phyloP scores from a whole-genome alignment of 2,329 filamentous ascomycete species.

The Cladophialophora psammophila region DNA sequence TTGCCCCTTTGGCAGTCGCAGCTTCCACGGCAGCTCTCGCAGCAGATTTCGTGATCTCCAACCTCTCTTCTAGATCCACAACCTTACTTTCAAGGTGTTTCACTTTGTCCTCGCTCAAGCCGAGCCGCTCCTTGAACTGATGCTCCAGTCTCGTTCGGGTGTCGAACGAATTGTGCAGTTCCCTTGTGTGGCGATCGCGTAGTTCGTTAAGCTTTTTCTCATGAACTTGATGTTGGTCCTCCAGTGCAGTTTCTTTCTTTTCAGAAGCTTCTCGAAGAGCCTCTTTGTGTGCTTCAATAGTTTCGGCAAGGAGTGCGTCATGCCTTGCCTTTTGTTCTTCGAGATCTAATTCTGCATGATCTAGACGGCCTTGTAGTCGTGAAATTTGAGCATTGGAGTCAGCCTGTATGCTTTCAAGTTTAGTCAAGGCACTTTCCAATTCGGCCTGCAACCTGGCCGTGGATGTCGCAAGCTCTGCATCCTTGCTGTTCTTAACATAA shows the following conservation, averaged over 20 bases:
- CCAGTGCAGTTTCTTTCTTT: conserved; percentile 60
- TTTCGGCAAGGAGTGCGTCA: conserved; percentile 85
- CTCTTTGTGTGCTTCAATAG: conserved; percentile 71
- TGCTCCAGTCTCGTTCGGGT: conserved; percentile 82
- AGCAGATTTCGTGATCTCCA: conserved; percentile 87
- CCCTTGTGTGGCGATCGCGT: conserved; percentile 75
- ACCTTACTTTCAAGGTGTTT: conserved; percentile 87
- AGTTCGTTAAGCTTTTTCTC: conserved; percentile 78
- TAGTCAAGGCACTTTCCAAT: conserved; percentile 81
- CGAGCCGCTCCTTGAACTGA: conserved; percentile 80
- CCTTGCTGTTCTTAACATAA: conserved; percentile 80
- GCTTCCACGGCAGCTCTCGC: conserved; percentile 82
- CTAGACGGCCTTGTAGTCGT: conserved; percentile 75
- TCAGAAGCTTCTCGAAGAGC: conserved; percentile 63
- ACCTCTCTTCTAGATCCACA: conserved; percentile 83
- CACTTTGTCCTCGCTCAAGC: conserved; percentile 81
- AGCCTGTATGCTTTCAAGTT: conserved; percentile 77
- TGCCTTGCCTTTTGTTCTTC: conserved; percentile 81
- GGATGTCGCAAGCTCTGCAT: conserved; percentile 80
- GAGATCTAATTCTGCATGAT: conserved; percentile 77
- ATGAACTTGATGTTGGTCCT: conserved; percentile 69
- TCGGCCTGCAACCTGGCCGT: conserved; percentile 81
- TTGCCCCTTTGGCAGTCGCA: conserved; percentile 62
- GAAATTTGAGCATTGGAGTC: conserved; percentile 78
- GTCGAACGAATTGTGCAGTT: conserved; percentile 75